These are phyloP conservation scores for Colletotrichum sp. DNA, from an alignment of 2,329 filamentous ascomycete genomes.

Conservation along the genomic window DNA sequence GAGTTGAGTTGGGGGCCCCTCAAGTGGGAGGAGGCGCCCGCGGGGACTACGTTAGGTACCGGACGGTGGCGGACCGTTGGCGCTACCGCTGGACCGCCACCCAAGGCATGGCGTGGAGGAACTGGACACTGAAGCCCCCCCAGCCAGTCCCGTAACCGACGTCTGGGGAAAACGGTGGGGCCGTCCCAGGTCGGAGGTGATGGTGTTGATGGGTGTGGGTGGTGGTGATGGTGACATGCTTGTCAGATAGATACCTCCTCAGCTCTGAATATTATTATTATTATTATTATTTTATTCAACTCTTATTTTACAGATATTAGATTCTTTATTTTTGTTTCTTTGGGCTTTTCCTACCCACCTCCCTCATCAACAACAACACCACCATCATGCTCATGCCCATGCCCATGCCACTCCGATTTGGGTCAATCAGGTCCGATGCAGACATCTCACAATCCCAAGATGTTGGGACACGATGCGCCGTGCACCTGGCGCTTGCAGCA, in stretches of 20 bases:
- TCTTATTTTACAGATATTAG: background rate
- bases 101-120: background rate
- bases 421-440: slow-evolving; percentile 4
- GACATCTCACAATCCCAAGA: background rate
- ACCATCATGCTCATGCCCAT: background rate
- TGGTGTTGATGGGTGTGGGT: background rate
- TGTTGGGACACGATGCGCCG: background rate
- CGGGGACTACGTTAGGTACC: background rate
- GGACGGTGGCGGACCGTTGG: slow-evolving; percentile 15
- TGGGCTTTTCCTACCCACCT: background rate
- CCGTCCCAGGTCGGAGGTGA: background rate
- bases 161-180: slow-evolving; percentile 15
- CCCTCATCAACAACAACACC: background rate
- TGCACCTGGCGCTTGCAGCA: background rate
- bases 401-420: background rate
- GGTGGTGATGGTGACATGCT: background rate
- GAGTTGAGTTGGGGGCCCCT: background rate
- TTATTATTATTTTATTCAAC: background rate
- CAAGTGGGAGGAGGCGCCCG: background rate
- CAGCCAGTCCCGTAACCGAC: background rate
- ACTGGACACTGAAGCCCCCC: background rate
- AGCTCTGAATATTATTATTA: background rate
- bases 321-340: background rate
- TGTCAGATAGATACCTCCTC: background rate
- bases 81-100: background rate